A percentile compares a stretch with the other conserved stretches of the same genome.
Conservation (phyloP, 306 rosid species). For the Corylus avellana region DNA sequence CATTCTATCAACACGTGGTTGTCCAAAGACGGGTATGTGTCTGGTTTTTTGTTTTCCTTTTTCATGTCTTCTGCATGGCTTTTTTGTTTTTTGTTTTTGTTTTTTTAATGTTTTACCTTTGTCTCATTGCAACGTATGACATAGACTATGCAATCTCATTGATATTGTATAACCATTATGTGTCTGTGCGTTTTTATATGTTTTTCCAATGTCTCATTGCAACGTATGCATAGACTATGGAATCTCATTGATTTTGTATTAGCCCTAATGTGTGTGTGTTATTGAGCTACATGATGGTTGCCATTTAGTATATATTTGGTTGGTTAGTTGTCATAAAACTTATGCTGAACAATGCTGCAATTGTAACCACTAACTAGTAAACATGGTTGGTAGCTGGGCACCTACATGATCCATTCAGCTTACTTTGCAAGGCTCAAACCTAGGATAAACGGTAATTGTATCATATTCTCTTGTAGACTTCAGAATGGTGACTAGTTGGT, state of each 20-base stretch:
- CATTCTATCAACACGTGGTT: constrained; percentile 94
- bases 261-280: background rate
- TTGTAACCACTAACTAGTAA: background rate
- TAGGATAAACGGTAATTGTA: background rate
- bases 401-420: background rate
- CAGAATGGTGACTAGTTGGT: background rate
- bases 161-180: background rate
- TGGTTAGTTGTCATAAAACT: background rate
- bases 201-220: background rate
- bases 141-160: background rate
- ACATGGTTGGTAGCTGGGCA: background rate
- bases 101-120: constrained; percentile 11
- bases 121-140: constrained; percentile 1
- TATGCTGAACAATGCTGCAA: background rate
- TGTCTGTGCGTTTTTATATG: background rate
- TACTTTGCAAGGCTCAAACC: background rate
- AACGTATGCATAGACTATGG: background rate
- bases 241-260: constrained; percentile 4
- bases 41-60: constrained; percentile 18
- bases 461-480: background rate
- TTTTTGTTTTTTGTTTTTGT: background rate
- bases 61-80: no score
- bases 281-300: background rate
- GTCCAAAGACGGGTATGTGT: constrained; percentile 91
- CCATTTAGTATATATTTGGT: background rate